A percentile compares a stretch with the other conserved stretches of the same genome.
Conservation (phyloP, 495 filamentous ascomycete species). For the Hypoxylon perforatum region DNA sequence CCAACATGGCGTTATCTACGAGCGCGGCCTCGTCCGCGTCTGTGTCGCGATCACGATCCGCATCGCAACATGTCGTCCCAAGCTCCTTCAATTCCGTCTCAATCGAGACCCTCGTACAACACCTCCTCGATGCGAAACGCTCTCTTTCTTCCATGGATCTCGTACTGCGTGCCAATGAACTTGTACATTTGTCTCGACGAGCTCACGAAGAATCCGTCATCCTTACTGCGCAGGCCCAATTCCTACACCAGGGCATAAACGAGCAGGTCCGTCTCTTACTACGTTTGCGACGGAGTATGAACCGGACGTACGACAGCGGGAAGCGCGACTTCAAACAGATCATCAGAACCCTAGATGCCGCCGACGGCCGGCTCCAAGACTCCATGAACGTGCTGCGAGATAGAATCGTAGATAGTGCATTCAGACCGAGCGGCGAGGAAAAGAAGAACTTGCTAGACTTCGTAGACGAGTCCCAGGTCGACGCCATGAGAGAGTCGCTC, state of each 20-base stretch:
- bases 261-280: conserved; percentile 77
- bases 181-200: conserved; percentile 79
- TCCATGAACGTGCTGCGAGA: conserved; percentile 77
- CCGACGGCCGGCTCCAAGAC: conserved; percentile 74
- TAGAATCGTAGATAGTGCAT: conserved; percentile 77
- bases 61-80: conserved; percentile 31
- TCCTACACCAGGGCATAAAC: conserved; percentile 76
- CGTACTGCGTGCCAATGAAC: conserved; percentile 87
- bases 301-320: conserved; percentile 60
- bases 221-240: conserved; percentile 79
- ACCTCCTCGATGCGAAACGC: conserved; percentile 89
- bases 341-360: conserved; percentile 76
- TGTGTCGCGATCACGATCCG: conserved; percentile 34
- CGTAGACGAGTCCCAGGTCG: conserved; percentile 83
- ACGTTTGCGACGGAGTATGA: conserved; percentile 70
- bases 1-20: conserved; percentile 38
- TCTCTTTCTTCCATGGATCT: conserved; percentile 87
- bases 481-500: conserved; percentile 71
- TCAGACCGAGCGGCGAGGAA: conserved; percentile 74
- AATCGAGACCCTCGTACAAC: conserved; percentile 79
- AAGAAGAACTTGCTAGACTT: conserved; percentile 86
- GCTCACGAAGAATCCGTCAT: conserved; percentile 84
- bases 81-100: conserved; percentile 48
- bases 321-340: conserved; percentile 65
- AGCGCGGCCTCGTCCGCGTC: conserved; percentile 41